Base-by-base conservation (phyloP, 352 stramenopile species). In the Pythium periplocum region DNA sequence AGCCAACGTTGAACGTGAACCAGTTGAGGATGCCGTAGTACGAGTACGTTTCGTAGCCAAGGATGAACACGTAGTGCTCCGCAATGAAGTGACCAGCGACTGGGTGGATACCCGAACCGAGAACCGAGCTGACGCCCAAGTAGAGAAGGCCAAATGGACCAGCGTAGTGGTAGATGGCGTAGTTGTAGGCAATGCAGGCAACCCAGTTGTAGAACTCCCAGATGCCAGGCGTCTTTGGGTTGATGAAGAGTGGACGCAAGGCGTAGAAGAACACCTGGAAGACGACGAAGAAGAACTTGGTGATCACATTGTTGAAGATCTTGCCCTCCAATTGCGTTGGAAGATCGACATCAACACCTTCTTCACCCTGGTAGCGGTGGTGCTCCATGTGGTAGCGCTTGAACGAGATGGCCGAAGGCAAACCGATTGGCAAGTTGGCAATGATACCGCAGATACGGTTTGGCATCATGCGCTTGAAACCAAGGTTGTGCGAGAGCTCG, bases 11-110 rank as follows among this genome's bases (percentile, higher is more conserved):
- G 66, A 98, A 98, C 44, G 92, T 97, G 45, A 99, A 68, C 55
- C 78, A 90, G 78, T 99, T 99, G 36, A 98, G 77, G 30, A 89
- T 86, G 57, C 96, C 96, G 68, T 99, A 99, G 83, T 99, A 99
- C 53, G 86, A 98, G 71, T 98, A 98, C 39, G 96, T 99, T 71
- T 98, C 95, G 53, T 97, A 87, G 55, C 95, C 93, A 35, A 95
- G 68, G 53, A 93, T 78, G 63, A 98, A 97, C 42, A 96, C 86
- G 67, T 98, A 98, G 75, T 99, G 96, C 67, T 99, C 96, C 4
- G 94, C 86, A 60, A 99, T 98, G 64, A 98, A 98, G 76, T 99
- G 96, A 49, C 93, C 95, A 8, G 96, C 96, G 37, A 98, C 91
- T 11, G 96, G 96, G 78, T 99, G 96, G 4, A 98, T 61, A 34